phyloP scores from a whole-genome alignment of 352 stramenopile genomes.

The Phytopythium cucurbitacearum region DNA sequence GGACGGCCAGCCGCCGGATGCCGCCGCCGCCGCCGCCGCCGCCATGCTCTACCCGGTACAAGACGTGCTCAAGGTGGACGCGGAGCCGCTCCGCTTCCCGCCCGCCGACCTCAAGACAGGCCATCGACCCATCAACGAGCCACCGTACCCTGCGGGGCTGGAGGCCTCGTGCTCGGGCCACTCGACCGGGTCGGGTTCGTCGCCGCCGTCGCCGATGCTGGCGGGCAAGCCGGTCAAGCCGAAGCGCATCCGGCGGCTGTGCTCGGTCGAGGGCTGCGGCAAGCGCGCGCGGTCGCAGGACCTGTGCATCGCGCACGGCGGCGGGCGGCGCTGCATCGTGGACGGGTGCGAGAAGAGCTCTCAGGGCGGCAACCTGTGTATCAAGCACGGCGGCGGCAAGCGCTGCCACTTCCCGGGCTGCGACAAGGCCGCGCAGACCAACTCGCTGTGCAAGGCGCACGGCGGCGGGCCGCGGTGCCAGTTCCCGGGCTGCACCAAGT shows the following conservation, averaged over 20 bases:
- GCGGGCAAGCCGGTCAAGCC: constrained; percentile 9
- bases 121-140: too few relatives aligned
- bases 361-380: constrained; percentile 80
- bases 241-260: constrained; percentile 50
- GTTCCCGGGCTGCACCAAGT: constrained; percentile 54
- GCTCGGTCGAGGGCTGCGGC: constrained; percentile 71
- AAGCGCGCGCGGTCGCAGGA: constrained; percentile 86
- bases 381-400: constrained; percentile 82
- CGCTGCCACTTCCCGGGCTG: constrained; percentile 75
- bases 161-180: constrained; percentile 21
- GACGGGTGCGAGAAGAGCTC: constrained; percentile 80
- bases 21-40: not conserved
- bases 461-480: constrained; percentile 80
- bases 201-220: constrained; percentile 1
- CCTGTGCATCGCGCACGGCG: constrained; percentile 83
- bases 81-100: not conserved
- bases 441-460: constrained; percentile 86
- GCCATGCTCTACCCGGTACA: not conserved
- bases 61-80: not conserved
- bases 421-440: constrained; percentile 78
- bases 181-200: constrained; percentile 17
- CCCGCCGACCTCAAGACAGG: constrained; percentile 3
- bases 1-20: constrained; percentile 1
- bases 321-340: constrained; percentile 69
- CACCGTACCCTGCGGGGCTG: not conserved